Conservation (phyloP, 305 asterid species). For the Rubia occidens region DNA sequence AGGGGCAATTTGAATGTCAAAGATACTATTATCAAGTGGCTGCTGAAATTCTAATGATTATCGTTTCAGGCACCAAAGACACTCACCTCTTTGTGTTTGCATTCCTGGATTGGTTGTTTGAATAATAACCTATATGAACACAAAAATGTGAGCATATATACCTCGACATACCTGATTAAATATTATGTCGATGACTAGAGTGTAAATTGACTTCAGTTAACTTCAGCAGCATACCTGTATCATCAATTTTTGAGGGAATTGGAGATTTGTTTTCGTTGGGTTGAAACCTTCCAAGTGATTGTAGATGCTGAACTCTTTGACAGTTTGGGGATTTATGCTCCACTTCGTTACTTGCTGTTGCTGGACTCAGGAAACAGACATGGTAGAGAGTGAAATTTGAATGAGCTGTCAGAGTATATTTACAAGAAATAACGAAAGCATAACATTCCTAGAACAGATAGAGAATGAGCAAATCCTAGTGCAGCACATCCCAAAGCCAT, state of each 20-base stretch:
- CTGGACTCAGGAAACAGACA: slow-evolving; percentile 25
- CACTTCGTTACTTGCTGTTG: slow-evolving; percentile 33
- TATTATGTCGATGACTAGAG: background rate
- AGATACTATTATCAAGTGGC: background rate
- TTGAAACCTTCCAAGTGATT: slow-evolving; percentile 21
- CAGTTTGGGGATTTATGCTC: slow-evolving; percentile 30
- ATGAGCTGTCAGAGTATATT: background rate
- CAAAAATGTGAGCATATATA: slow-evolving; percentile 15
- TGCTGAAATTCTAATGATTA: slow-evolving; percentile 12
- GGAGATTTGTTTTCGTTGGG: slow-evolving; percentile 23
- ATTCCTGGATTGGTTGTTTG: slow-evolving; percentile 35
- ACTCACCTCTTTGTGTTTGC: slow-evolving; percentile 50
- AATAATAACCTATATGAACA: slow-evolving; percentile 42
- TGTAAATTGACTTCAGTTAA: slow-evolving; percentile 19
- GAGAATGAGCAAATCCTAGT: background rate
- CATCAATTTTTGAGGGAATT: slow-evolving; percentile 31
- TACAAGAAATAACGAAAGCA: background rate
- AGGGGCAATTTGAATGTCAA: background rate
- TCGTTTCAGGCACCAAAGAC: slow-evolving; percentile 11
- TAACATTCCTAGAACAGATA: background rate
- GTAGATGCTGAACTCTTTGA: slow-evolving; percentile 33
- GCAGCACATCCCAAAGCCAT: background rate
- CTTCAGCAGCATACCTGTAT: slow-evolving; percentile 40
- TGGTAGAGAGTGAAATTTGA: background rate
- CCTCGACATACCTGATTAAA: background rate